Base-by-base conservation (phyloP, 768 basidiomycete species). In the Tricholoma sp. region DNA sequence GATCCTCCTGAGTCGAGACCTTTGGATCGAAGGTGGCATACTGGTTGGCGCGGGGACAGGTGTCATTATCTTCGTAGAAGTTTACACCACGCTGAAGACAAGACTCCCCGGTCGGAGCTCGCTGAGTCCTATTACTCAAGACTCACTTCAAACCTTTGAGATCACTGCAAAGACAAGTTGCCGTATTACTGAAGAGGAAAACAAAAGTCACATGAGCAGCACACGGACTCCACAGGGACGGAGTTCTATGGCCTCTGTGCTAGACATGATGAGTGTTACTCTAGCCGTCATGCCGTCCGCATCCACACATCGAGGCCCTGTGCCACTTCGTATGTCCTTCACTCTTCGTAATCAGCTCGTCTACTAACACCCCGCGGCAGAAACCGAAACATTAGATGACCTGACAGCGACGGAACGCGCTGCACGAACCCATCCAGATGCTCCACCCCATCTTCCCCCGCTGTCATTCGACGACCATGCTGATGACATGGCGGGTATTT, bases 221-320 rank as follows among this genome's bases (percentile, higher is more conserved):
- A 69, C 69, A 20, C 63, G 66, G 39, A 77, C 78, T n/a, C 66
- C 70, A 44, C 73, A 80, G 24, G 67, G 76, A 41, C 80, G 89
- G 56, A 84, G 86, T 6, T 91, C 89, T 3, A 87, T 90, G 75
- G 88, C 89, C 5, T 86, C 85, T 37, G 87, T 92, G 50, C 73
- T 92, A 57, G 89, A 91, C 65, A 89, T 92, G 87, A 90, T 92
- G 86, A 85, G 86, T 57, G 62, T 83, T 55, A 90, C 88, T 15
- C 74, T 91, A 41, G 88, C 89, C 5, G 87, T 90, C 6, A 80
- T 81, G 75, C 89, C 89, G 3, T 80, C 84, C 3, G 72, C 78
- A 9, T 77, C 79, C 18, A 76, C 77, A 41, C 68, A 73, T 50
- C 76, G 80, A 52, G 85, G 86, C 5, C 77, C 85, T 52, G 74